Conservation (phyloP, 2,329 filamentous ascomycete species). For the Gaeumannomyces sp. region DNA sequence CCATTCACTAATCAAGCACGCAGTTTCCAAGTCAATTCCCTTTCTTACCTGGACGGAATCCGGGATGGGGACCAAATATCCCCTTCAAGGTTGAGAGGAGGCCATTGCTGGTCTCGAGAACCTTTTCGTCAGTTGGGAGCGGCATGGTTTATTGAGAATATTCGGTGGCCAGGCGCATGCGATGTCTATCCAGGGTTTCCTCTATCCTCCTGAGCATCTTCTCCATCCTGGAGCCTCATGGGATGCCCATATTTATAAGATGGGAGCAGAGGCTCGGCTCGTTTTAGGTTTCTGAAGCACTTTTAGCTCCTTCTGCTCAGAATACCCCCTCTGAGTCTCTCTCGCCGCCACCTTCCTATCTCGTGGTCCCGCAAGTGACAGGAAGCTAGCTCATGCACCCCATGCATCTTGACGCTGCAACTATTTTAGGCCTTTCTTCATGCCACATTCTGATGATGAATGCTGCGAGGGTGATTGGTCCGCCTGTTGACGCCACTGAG, state of each 20-base stretch:
- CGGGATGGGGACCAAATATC: conserved; percentile 33
- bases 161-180: not conserved
- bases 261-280: too few species aligned
- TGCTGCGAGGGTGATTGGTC: not conserved
- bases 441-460: not conserved
- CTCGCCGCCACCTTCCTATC: not conserved
- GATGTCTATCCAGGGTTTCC: not conserved
- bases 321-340: not conserved
- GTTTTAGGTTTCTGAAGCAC: not conserved
- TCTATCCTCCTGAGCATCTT: not conserved
- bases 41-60: conserved; percentile 31
- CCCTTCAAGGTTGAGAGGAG: conserved; percentile 31
- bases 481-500: not conserved
- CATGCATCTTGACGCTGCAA: not conserved
- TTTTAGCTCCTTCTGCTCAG: not conserved
- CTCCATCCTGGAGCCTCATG: not conserved
- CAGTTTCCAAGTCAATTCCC: too few species aligned
- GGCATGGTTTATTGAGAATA: conserved; percentile 30
- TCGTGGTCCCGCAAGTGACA: not conserved
- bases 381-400: not conserved
- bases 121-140: conserved; percentile 34
- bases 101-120: conserved; percentile 29
- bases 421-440: too few species aligned
- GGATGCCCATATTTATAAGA: too few species aligned
- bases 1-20: too few species aligned